Base-by-base conservation (phyloP, 768 basidiomycete species). In the Polyporus arcularius region DNA sequence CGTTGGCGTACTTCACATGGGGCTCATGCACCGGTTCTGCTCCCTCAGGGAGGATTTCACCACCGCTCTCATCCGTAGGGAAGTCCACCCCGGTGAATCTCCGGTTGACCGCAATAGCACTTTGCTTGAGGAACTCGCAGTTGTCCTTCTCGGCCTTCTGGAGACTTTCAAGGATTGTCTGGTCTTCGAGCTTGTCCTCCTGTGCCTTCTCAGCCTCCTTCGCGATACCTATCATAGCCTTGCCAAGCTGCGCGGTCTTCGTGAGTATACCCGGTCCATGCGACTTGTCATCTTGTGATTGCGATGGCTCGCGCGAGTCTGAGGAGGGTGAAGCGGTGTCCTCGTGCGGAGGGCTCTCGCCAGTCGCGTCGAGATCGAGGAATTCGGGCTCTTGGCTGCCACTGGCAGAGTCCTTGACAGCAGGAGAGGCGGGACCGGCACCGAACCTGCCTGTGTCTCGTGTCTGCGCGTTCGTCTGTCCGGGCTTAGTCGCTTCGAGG, bases 291-390 rank as follows among this genome's bases (percentile, higher is more conserved):
- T 61, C 56, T 18, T 57, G 52, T 14, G 59, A 32, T 30, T 57
- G 52, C 12, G 59, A 32, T 12, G 60, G 15, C 41, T 55, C 40
- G 4, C 49, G 7, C 10, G 58, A 35, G 18, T 40, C 40, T 14
- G 55, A 40, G 8, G 64, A 16, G 11, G 57, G 41, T 14, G 58
- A 31, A 15, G 53, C 30, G 41, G 55, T 28, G 11, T 48, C 39
- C 14, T 62, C 53, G 4, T 32, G 43, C 2, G 59, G 40, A 43
- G 53, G 53, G 38, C 16, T 53, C 5, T 55, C 57, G 6, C 28
- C 21, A 9, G 66, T 53, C 1, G 86, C 90, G 69, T 96, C 79
- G 47, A 97, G 81, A 72, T 97, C 94, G 54, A 97, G 78, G 68
- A 90, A 93, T 48, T 96, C 93, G 2, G 93, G 91, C 66, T 92